Percentiles rank a stretch among this genome's conserved stretches.
Conservation (phyloP, 129 eudicot genomes). For the Lactuca saligna region DNA sequence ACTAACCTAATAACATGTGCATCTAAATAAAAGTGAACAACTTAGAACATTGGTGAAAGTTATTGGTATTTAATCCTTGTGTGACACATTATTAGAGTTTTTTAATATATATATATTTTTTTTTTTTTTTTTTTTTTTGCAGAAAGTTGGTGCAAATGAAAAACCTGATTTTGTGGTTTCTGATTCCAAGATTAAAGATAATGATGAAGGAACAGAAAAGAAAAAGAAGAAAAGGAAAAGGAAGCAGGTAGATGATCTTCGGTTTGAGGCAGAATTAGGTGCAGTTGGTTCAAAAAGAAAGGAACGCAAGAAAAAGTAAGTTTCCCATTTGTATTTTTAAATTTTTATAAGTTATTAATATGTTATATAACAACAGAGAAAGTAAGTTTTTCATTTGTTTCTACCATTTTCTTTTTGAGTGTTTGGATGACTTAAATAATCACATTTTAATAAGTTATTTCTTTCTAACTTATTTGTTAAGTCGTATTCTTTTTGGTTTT, state of each 20-base stretch:
- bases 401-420: too few relatives aligned
- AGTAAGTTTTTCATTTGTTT: too few relatives aligned
- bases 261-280: conserved; percentile 54
- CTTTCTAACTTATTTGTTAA: too few relatives aligned
- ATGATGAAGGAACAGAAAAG: conserved; percentile 42
- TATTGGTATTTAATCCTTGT: too few relatives aligned
- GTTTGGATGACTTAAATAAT: too few relatives aligned
- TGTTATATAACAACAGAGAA: not conserved
- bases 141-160: conserved; percentile 42
- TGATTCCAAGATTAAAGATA: conserved; percentile 30
- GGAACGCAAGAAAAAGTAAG: conserved; percentile 84
- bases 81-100: not conserved
- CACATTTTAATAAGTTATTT: too few relatives aligned
- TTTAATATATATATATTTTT: too few relatives aligned
- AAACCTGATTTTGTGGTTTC: conserved; percentile 21
- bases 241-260: conserved; percentile 64
- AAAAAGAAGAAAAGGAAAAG: conserved; percentile 76
- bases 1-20: too few relatives aligned
- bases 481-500: too few relatives aligned
- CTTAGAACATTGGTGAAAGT: not conserved
- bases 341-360: not conserved
- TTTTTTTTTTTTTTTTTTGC: conserved; percentile 14
- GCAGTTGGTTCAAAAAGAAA: conserved; percentile 58
- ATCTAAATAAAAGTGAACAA: too few relatives aligned
- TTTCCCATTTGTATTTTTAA: not conserved